Base-by-base conservation (phyloP, 2,329 filamentous ascomycete species). In the Aspergillus sp. region DNA sequence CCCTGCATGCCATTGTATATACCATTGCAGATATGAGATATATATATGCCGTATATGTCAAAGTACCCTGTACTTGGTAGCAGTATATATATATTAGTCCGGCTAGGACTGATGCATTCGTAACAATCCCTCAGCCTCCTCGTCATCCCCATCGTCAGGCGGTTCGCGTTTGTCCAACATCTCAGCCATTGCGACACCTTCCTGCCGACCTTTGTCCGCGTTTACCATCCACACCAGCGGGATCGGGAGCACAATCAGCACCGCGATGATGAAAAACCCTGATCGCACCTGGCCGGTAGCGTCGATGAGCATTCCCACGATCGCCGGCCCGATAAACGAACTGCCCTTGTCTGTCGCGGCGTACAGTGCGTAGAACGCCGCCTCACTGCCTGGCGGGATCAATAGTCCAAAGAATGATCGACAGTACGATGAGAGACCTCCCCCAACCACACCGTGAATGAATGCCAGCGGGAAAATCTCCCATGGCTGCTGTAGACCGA, bases 261-360 rank as follows among this genome's bases (percentile, higher is more conserved):
- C 76, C 0, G 86, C 86, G 33, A 96, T 74, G 62, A 96, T 95
- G 79, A 86, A 91, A 63, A 96, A 96, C 0, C 89, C 88, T 10
- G 83, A 83, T 12, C 85, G 77, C 42, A 89, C 88, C 55, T 83
- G 81, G 1, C 85, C 85, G 1, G 82, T 82, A 42, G 71, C 79
- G 65, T 95, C 88, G 27, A 91, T 91, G 49, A 96, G 91, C 29
- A 82, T 79, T 0, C 89, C 90, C 0, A 96, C 90, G 56, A 96
- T 88, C 0, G 88, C 85, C 0, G 90, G 90, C 0, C 90, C 90
- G 61, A 96, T 94, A 1, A 95, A 78, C 57, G 85, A 91, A 35
- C 85, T 90, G 0, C 89, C 89, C 66, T 96, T 96, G 64, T 96
- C 90, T 0, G 90, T 96, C 48, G 95, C 94, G 26, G 90, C 90